Conservation (phyloP, 176 grass and related monocot species). For the Zoysia japonica region DNA sequence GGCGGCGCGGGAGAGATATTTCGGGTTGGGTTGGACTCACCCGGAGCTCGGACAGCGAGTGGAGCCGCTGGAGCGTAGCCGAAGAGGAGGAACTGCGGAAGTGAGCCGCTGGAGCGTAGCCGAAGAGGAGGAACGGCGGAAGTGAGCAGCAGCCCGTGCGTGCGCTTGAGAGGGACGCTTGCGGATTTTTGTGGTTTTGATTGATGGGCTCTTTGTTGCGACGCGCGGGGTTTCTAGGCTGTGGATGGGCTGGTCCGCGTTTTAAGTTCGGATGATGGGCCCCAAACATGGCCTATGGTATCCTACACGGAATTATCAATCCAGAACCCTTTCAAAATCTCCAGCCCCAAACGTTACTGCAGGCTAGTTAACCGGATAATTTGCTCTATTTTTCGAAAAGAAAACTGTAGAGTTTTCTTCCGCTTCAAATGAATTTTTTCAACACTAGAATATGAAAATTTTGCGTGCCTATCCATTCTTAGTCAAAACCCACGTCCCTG, state of each 20-base stretch:
- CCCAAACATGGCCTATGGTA: background rate
- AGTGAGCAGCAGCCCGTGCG: conserved; percentile 19
- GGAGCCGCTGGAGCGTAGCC: background rate
- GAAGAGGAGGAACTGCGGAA: too few species aligned
- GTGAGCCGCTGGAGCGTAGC: too few species aligned
- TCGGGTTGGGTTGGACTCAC: background rate
- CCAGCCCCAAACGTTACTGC: background rate
- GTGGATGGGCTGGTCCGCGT: background rate
- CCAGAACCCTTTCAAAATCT: background rate
- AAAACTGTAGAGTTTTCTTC: too few species aligned
- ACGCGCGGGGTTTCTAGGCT: background rate
- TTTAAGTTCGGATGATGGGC: background rate
- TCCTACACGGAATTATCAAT: too few species aligned
- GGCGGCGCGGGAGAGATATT: conserved; percentile 33
- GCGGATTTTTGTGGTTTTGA: background rate
- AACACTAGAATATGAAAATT: too few species aligned
- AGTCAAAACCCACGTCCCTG: too few species aligned
- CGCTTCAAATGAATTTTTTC: too few species aligned
- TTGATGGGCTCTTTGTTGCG: background rate
- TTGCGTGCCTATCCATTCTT: too few species aligned
- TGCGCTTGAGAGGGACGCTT: background rate
- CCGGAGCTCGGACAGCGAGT: conserved; percentile 8
- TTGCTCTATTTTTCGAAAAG: too few species aligned
- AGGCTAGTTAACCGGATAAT: background rate
- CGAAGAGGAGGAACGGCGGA: background rate